Evolutionary conservation across 495 filamentous ascomycete genomes (phyloP).

Genomic region (Parathielavia hyrcaniae): DNA sequence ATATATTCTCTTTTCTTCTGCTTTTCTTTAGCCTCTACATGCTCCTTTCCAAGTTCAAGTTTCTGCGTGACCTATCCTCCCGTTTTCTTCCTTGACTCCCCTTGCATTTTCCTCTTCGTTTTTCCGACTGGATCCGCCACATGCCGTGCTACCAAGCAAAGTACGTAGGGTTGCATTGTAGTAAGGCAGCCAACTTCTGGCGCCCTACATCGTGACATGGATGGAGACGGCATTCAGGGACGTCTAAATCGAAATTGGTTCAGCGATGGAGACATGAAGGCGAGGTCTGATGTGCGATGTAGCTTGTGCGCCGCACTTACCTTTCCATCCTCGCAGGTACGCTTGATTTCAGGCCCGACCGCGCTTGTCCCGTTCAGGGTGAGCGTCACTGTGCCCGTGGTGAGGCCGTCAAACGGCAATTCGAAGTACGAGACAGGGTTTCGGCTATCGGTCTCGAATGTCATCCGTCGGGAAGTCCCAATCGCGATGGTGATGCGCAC

Average conservation of each 20-base stretch:
- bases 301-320: conserved; percentile 33
- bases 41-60: no score
- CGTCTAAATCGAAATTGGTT: conserved; percentile 25
- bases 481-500: conserved; percentile 46
- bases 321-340: conserved; percentile 41
- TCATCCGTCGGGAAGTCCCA: conserved; percentile 36
- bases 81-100: no score
- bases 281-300: background rate
- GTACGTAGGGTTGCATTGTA: no score
- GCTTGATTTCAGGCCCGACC: conserved; percentile 45
- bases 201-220: conserved; percentile 30
- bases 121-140: no score
- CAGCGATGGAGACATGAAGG: background rate
- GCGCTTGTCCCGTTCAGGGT: conserved; percentile 42
- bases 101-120: no score
- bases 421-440: conserved; percentile 48
- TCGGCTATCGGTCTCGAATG: conserved; percentile 33
- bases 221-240: conserved; percentile 41
- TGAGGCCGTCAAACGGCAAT: conserved; percentile 44
- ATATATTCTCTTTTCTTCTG: no score
- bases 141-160: no score
- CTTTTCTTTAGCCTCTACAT: no score
- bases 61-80: no score
- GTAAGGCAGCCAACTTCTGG: no score
- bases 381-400: conserved; percentile 46